These are phyloP conservation scores for Taphrina flavorubra DNA, from an alignment of 1,139 yeast genomes.

Conservation along the genomic window DNA sequence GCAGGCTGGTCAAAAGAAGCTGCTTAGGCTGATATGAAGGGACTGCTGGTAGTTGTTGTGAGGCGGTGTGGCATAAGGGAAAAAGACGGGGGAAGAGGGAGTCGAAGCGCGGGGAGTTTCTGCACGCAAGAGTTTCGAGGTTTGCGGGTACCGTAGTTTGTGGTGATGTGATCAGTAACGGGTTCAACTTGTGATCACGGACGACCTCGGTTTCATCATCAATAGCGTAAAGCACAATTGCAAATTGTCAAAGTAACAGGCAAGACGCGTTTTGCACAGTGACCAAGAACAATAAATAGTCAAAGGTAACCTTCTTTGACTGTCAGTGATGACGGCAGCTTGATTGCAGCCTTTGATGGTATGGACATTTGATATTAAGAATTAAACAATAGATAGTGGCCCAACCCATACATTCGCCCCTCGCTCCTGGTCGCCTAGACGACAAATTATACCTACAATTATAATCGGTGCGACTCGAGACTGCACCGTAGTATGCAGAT, in stretches of 20 bases:
- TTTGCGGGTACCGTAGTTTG: neutral
- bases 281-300: too few species aligned
- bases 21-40: neutral
- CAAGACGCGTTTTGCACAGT: too few species aligned
- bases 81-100: slow-evolving; percentile 14
- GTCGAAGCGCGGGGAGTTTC: slow-evolving; percentile 1
- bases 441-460: neutral
- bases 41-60: neutral
- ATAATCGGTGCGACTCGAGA: too few species aligned
- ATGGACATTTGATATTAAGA: neutral
- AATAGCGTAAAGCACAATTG: too few species aligned
- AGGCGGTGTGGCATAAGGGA: neutral
- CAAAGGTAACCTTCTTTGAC: too few species aligned
- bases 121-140: neutral
- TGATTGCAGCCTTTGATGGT: neutral
- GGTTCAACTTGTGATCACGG: neutral
- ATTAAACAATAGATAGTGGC: neutral
- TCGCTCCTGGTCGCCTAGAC: neutral
- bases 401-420: neutral
- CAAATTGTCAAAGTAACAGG: too few species aligned
- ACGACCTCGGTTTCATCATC: neutral
- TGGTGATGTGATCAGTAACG: neutral
- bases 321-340: neutral
- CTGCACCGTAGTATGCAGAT: neutral
- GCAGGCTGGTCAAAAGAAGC: neutral